A percentile compares a stretch with the other conserved stretches of the same genome.
These are phyloP conservation scores for Ustilago xerochloae DNA, from an alignment of 1,284 basidiomycete genomes.

Conservation along the genomic window DNA sequence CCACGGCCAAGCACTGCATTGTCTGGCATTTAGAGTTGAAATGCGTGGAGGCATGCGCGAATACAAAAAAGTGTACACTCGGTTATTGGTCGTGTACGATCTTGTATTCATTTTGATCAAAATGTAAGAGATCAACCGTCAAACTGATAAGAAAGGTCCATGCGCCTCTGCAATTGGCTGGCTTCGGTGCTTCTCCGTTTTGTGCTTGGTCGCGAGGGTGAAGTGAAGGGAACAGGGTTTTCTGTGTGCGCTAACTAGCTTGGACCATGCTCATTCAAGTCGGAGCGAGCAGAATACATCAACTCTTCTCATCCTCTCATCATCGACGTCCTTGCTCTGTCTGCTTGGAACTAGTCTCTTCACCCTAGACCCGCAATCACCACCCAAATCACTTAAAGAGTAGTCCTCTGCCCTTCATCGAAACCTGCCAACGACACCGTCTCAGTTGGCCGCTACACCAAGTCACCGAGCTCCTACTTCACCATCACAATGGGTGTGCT, in stretches of 20 bases:
- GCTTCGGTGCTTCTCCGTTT: neutral
- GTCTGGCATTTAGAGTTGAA: constrained; percentile 4
- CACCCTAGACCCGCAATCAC: neutral
- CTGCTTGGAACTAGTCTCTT: neutral
- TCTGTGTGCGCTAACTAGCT: neutral
- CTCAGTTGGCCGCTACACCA: neutral
- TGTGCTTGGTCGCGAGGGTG: constrained; percentile 12
- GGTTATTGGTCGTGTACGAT: neutral
- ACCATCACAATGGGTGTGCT: constrained; percentile 33
- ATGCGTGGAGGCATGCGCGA: constrained; percentile 9
- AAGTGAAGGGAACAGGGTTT: constrained; percentile 19
- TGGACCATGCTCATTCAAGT: constrained; percentile 8
- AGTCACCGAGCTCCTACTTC: neutral
- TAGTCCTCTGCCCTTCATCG: neutral
- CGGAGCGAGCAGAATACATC: constrained; percentile 3
- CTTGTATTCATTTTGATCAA: neutral
- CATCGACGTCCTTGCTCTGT: constrained; percentile 7
- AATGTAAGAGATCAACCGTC: constrained; percentile 12
- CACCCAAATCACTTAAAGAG: neutral
- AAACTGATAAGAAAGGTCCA: constrained; percentile 30
- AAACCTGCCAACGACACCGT: neutral
- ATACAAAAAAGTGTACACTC: constrained; percentile 14
- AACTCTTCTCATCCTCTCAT: neutral
- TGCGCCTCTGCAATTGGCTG: constrained; percentile 9
- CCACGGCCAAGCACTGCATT: constrained; percentile 1